These are phyloP conservation scores for Yamadazyma spencermartinsiae DNA, from an alignment of 1,139 yeast genomes.

Conservation along the genomic window DNA sequence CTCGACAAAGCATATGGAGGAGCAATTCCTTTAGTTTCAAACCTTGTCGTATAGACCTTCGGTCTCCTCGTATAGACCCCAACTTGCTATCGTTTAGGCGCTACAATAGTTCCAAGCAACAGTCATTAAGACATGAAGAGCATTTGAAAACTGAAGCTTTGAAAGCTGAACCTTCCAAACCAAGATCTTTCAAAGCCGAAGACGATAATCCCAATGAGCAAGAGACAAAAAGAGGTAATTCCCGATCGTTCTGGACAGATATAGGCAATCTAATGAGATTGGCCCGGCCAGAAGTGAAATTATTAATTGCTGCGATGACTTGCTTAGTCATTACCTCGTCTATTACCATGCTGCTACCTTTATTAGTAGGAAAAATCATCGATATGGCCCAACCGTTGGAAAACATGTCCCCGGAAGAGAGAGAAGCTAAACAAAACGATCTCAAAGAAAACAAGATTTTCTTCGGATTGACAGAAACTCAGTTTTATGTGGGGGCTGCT, in stretches of 20 bases:
- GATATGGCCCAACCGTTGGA: conserved; percentile 34
- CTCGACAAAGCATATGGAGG: too few species aligned
- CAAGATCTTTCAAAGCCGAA: too few species aligned
- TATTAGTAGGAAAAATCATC: conserved; percentile 72
- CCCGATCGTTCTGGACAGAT: conserved; percentile 22
- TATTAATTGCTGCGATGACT: conserved; percentile 51
- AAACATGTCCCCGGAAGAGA: conserved; percentile 4
- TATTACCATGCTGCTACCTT: conserved; percentile 68
- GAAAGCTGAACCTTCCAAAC: too few species aligned
- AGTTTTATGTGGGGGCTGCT: conserved; percentile 36
- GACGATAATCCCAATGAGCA: too few species aligned
- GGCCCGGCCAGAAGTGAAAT: conserved; percentile 40
- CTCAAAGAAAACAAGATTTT: conserved; percentile 25
- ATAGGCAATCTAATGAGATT: conserved; percentile 29
- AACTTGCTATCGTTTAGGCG: too few species aligned
- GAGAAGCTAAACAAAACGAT: conserved; percentile 26
- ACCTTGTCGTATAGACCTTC: too few species aligned
- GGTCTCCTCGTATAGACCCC: too few species aligned
- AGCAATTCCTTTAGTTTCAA: too few species aligned
- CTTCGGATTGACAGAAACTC: conserved; percentile 34
- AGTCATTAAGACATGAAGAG: too few species aligned
- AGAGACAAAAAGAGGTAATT: too few species aligned
- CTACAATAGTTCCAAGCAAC: too few species aligned
- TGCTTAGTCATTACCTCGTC: conserved; percentile 58
- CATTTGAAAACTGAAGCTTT: too few species aligned